Evolutionary conservation across 2,329 filamentous ascomycete genomes (phyloP).

Genomic region (Plectosphaerella cucumerina): DNA sequence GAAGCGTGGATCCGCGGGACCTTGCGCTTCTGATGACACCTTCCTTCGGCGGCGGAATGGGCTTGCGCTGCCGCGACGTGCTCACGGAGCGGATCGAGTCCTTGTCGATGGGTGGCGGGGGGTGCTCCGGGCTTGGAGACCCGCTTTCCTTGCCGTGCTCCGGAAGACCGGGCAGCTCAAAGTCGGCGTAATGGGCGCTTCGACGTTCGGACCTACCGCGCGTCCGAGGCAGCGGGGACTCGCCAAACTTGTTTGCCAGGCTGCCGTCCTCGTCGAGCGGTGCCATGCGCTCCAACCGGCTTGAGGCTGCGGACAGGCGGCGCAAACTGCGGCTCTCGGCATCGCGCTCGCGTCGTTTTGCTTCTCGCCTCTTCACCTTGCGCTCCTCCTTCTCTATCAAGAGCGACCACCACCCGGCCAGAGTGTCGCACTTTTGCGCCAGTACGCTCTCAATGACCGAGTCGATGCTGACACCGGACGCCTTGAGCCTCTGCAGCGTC

Average conservation of each 20-base stretch:
- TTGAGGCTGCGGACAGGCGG: constrained; percentile 84
- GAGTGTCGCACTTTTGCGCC: constrained; percentile 79
- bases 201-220: constrained; percentile 76
- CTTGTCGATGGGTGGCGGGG: constrained; percentile 73
- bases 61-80: constrained; percentile 70
- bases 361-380: constrained; percentile 75
- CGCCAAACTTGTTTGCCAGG: constrained; percentile 36
- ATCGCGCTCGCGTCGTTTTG: constrained; percentile 81
- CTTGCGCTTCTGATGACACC: constrained; percentile 62
- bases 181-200: constrained; percentile 60
- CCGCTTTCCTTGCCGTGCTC: constrained; percentile 49
- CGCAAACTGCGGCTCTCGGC: constrained; percentile 74
- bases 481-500: constrained; percentile 86
- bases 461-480: constrained; percentile 90
- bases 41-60: constrained; percentile 84
- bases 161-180: constrained; percentile 73
- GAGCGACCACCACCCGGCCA: constrained; percentile 95
- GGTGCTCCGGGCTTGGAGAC: constrained; percentile 41
- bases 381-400: constrained; percentile 91
- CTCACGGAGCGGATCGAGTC: constrained; percentile 71
- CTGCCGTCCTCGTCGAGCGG: constrained; percentile 75
- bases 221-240: constrained; percentile 55
- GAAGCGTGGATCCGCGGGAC: constrained; percentile 78
- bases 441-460: constrained; percentile 91
- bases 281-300: constrained; percentile 75